These are phyloP conservation scores for Beauveria scarabaeidicola DNA, from an alignment of 2,329 filamentous ascomycete genomes.

Conservation along the genomic window DNA sequence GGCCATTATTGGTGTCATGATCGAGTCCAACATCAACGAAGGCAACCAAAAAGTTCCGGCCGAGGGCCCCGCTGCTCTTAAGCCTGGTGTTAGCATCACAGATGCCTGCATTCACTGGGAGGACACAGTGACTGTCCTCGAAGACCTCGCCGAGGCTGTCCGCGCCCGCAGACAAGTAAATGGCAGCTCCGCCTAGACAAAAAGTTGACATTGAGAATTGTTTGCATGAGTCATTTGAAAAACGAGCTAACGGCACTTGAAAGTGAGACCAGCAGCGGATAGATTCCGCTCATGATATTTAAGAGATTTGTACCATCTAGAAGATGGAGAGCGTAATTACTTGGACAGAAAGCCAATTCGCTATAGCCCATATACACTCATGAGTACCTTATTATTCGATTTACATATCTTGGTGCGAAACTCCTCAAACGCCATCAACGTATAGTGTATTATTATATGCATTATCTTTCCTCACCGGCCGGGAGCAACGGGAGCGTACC, in stretches of 20 bases:
- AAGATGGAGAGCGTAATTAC: not conserved
- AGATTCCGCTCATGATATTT: not conserved
- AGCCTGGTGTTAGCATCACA: slow-evolving; percentile 89
- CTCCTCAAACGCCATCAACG: not conserved
- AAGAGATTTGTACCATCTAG: not conserved
- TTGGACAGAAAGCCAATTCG: not conserved
- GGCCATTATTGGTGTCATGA: slow-evolving; percentile 93
- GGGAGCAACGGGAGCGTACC: slow-evolving; percentile 22
- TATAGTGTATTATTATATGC: not conserved
- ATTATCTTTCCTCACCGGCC: slow-evolving; percentile 14
- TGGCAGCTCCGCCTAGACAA: slow-evolving; percentile 20
- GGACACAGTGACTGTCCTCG: slow-evolving; percentile 67
- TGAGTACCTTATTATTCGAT: slow-evolving; percentile 1
- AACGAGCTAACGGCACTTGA: not conserved
- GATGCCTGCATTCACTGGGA: slow-evolving; percentile 97
- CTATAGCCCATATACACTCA: not conserved
- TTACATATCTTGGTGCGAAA: not conserved
- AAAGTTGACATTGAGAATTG: not conserved
- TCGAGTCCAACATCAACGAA: slow-evolving; percentile 96
- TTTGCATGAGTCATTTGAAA: not conserved
- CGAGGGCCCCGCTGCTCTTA: slow-evolving; percentile 68
- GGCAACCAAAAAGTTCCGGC: slow-evolving; percentile 78
- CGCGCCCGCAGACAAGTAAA: slow-evolving; percentile 58
- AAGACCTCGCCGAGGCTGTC: slow-evolving; percentile 79
- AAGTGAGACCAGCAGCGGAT: not conserved